These are phyloP conservation scores for Colletotrichum spaethianum DNA, from an alignment of 2,329 filamentous ascomycete genomes.

Conservation along the genomic window DNA sequence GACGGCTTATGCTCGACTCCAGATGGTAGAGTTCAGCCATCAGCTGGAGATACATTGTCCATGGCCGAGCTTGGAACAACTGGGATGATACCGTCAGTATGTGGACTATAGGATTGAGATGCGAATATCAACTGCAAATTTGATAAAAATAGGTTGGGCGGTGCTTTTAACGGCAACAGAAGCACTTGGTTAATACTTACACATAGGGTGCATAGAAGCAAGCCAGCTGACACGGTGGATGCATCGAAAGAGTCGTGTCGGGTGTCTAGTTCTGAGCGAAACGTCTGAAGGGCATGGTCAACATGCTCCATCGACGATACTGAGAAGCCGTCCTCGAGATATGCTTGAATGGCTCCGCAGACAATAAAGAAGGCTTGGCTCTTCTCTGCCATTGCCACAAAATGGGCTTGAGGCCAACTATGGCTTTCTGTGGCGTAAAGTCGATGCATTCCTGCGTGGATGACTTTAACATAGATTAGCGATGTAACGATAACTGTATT, in stretches of 20 bases:
- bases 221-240: constrained; percentile 36
- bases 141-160: background rate
- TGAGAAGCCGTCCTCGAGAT: constrained; percentile 37
- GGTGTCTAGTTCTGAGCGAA: constrained; percentile 37
- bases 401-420: constrained; percentile 35
- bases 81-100: constrained; percentile 1
- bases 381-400: constrained; percentile 24
- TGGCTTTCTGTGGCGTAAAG: constrained; percentile 36
- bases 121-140: fast-evolving
- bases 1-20: constrained; percentile 5
- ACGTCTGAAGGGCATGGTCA: constrained; percentile 38
- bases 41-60: constrained; percentile 38
- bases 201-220: constrained; percentile 36
- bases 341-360: constrained; percentile 37
- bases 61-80: constrained; percentile 36
- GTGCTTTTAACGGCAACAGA: background rate
- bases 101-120: background rate
- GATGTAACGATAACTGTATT: background rate
- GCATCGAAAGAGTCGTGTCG: constrained; percentile 28
- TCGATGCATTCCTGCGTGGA: constrained; percentile 28
- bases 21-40: constrained; percentile 38
- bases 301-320: constrained; percentile 38
- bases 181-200: constrained; percentile 2
- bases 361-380: constrained; percentile 36
- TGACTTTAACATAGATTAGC: constrained; percentile 24